These are phyloP conservation scores for Xerocomus potaroensis DNA, from an alignment of 768 basidiomycete genomes.

Conservation along the genomic window DNA sequence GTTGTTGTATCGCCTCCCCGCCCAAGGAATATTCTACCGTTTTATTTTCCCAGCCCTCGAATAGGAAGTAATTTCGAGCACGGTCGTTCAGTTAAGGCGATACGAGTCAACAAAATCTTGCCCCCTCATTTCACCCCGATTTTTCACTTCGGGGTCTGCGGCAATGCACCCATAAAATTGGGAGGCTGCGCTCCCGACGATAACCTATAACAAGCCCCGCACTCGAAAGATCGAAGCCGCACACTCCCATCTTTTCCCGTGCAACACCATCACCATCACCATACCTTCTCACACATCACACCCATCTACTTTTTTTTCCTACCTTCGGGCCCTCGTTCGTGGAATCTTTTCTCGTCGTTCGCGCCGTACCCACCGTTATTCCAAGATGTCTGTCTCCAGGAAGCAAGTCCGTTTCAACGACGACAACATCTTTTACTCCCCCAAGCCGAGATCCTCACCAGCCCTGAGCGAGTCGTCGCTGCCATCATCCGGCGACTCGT, in stretches of 20 bases:
- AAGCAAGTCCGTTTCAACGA: conserved; percentile 32
- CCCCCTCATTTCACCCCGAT: conserved; percentile 6
- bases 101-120: conserved; percentile 15
- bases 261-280: conserved; percentile 11
- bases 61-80: conserved; percentile 10
- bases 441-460: conserved; percentile 19
- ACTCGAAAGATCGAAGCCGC: not conserved
- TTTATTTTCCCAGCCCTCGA: conserved; percentile 4
- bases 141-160: conserved; percentile 13
- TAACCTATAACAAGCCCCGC: conserved; percentile 9
- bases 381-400: conserved; percentile 16
- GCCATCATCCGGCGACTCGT: conserved; percentile 27
- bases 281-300: conserved; percentile 17
- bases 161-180: conserved; percentile 24
- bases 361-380: conserved; percentile 1
- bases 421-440: conserved; percentile 32
- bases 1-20: conserved; percentile 4
- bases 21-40: not conserved
- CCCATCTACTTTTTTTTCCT: conserved; percentile 8
- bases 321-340: conserved; percentile 8
- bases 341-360: conserved; percentile 11
- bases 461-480: conserved; percentile 27
- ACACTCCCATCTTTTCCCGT: conserved; percentile 2
- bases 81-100: conserved; percentile 9
- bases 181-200: conserved; percentile 28